A percentile compares a stretch with the other conserved stretches of the same genome.
phyloP scores from a whole-genome alignment of 805 yeast species.

The Candida ponderosae region DNA sequence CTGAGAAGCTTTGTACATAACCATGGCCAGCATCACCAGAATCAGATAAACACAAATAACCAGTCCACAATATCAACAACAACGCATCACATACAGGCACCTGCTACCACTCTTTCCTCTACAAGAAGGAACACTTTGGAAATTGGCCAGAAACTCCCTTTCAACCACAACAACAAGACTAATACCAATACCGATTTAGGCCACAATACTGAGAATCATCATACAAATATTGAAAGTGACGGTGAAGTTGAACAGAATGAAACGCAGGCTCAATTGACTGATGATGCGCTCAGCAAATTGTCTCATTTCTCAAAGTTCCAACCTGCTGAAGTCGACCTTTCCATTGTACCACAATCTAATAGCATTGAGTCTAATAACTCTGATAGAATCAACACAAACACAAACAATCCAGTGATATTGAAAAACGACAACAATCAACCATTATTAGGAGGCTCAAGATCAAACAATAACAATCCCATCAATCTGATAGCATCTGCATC shows the following conservation, averaged over 20 bases:
- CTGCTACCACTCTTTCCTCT: constrained; percentile 28
- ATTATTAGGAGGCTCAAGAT: too few species aligned
- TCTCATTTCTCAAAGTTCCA: constrained; percentile 20
- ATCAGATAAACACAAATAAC: background rate
- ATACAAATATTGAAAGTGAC: constrained; percentile 13
- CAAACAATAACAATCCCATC: background rate
- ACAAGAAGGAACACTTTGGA: constrained; percentile 22
- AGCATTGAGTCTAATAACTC: background rate
- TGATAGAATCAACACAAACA: too few species aligned
- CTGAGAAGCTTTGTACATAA: constrained; percentile 46
- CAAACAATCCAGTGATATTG: too few species aligned
- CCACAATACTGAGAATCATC: constrained; percentile 4
- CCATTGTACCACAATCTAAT: constrained; percentile 1
- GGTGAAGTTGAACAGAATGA: constrained; percentile 21
- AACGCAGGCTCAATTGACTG: constrained; percentile 27
- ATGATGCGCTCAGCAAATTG: constrained; percentile 30
- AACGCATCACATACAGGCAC: constrained; percentile 32
- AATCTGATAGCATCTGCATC: too few species aligned
- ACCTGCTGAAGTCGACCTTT: constrained; percentile 20
- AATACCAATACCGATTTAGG: too few species aligned
- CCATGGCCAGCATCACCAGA: constrained; percentile 61
- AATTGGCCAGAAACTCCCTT: constrained; percentile 22
- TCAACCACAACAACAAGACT: too few species aligned
- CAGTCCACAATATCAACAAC: constrained; percentile 46
- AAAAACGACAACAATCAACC: too few species aligned